Percentiles rank a stretch among this genome's conserved stretches.
Conservation (phyloP, 2,329 filamentous ascomycete species). For the Colletotrichum theobromicola region DNA sequence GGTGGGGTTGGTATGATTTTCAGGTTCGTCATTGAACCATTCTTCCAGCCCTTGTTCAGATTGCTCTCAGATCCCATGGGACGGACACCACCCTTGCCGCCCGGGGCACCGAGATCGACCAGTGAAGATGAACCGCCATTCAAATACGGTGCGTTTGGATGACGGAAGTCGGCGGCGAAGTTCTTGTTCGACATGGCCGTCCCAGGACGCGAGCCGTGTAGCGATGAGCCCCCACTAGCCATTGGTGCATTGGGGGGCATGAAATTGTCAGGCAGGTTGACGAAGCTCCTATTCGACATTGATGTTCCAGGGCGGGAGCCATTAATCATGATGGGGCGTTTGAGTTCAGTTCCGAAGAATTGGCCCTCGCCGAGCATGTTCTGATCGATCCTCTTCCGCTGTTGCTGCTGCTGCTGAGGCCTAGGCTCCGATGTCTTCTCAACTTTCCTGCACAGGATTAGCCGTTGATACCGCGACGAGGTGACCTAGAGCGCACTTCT, state of each 20-base stretch:
- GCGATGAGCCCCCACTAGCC: slow-evolving; percentile 43
- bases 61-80: slow-evolving; percentile 44
- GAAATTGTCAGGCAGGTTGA: slow-evolving; percentile 8
- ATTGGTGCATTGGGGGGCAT: slow-evolving; percentile 32
- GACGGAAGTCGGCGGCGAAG: slow-evolving; percentile 23
- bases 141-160: slow-evolving; percentile 36
- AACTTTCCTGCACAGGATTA: slow-evolving; percentile 15
- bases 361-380: slow-evolving; percentile 37
- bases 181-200: slow-evolving; percentile 40
- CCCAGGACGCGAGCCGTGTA: slow-evolving; percentile 49
- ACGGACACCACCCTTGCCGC: slow-evolving; percentile 34
- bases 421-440: slow-evolving; percentile 26
- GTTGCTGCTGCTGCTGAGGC: slow-evolving; percentile 21
- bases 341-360: slow-evolving; percentile 38
- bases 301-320: slow-evolving; percentile 24
- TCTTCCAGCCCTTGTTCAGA: slow-evolving; percentile 39
- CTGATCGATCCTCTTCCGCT: slow-evolving; percentile 37
- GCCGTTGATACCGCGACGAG: background rate
- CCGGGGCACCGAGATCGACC: slow-evolving; percentile 42
- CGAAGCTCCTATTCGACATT: slow-evolving; percentile 18
- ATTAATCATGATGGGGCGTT: slow-evolving; percentile 36
- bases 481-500: slow-evolving; percentile 43
- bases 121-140: slow-evolving; percentile 47
- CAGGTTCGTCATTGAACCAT: slow-evolving; percentile 40
- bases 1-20: slow-evolving; percentile 32